A percentile compares a stretch with the other conserved stretches of the same genome.
phyloP scores from a whole-genome alignment of 2,329 filamentous ascomycete genomes.

The Incumbomyces delicatus region DNA sequence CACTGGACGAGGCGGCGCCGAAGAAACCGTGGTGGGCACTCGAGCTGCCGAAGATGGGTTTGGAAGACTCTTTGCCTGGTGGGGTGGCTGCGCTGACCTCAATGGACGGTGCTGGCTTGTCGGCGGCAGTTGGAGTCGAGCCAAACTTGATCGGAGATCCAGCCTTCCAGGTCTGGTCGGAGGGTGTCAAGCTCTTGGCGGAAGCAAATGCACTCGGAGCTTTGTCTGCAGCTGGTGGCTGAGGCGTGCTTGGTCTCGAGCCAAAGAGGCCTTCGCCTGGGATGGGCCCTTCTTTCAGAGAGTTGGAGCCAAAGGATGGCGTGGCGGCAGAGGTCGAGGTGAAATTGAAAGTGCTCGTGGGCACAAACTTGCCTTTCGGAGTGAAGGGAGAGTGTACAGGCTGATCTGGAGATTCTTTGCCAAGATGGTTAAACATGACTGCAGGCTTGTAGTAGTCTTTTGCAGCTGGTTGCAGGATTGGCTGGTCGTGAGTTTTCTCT shows the following conservation, averaged over 20 bases:
- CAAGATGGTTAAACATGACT: slow-evolving; percentile 30
- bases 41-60: slow-evolving; percentile 24
- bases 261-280: slow-evolving; percentile 24
- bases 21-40: slow-evolving; percentile 15
- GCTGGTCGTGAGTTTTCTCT: slow-evolving; percentile 9
- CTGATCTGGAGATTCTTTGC: slow-evolving; percentile 16
- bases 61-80: slow-evolving; percentile 17
- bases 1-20: slow-evolving; percentile 12
- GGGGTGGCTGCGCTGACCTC: slow-evolving; percentile 23
- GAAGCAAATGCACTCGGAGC: not conserved
- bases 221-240: slow-evolving; percentile 8
- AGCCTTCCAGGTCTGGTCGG: slow-evolving; percentile 40
- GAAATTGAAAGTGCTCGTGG: slow-evolving; percentile 17
- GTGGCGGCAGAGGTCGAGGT: slow-evolving; percentile 13
- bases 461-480: slow-evolving; percentile 23
- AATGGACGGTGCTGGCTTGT: slow-evolving; percentile 16
- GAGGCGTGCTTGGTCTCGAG: slow-evolving; percentile 20
- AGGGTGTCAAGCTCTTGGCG: slow-evolving; percentile 14
- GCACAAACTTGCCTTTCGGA: slow-evolving; percentile 15
- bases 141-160: slow-evolving; percentile 40
- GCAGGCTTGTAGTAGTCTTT: slow-evolving; percentile 23
- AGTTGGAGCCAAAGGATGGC: slow-evolving; percentile 11
- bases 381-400: slow-evolving; percentile 16
- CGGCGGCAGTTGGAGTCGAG: slow-evolving; percentile 16
- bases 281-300: slow-evolving; percentile 15